These are phyloP conservation scores for Naganishia cerealis DNA, from an alignment of 1,284 basidiomycete species.

Conservation along the genomic window DNA sequence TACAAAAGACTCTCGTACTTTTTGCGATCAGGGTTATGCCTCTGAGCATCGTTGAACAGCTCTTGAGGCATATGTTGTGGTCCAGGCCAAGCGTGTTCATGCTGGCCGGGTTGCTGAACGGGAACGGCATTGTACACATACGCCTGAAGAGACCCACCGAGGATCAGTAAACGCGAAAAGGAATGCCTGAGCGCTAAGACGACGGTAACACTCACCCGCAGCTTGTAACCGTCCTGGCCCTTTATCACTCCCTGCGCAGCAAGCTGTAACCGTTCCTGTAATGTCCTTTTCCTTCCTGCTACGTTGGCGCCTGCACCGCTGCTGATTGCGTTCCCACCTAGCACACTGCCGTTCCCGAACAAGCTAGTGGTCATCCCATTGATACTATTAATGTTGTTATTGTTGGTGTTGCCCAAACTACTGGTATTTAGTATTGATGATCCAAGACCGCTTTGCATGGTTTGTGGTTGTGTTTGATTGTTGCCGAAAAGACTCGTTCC, in stretches of 20 bases:
- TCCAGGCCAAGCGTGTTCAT: slow-evolving; percentile 30
- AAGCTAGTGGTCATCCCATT: slow-evolving; percentile 9
- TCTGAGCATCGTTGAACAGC: slow-evolving; percentile 30
- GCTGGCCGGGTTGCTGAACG: slow-evolving; percentile 3
- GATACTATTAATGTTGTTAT: slow-evolving; percentile 15
- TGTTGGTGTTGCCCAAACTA: slow-evolving; percentile 8
- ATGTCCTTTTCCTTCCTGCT: slow-evolving; percentile 25
- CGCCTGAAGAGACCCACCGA: background rate
- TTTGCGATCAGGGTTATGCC: slow-evolving; percentile 31
- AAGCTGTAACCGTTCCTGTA: slow-evolving; percentile 30
- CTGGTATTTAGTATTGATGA: slow-evolving; percentile 7
- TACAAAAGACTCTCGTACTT: slow-evolving; percentile 1
- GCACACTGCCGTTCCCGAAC: slow-evolving; percentile 21
- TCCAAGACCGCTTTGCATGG: slow-evolving; percentile 3
- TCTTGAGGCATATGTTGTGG: slow-evolving; percentile 24
- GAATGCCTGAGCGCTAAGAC: background rate
- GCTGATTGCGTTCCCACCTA: slow-evolving; percentile 3
- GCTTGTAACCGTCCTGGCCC: slow-evolving; percentile 23
- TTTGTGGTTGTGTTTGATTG: slow-evolving; percentile 23
- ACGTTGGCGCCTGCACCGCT: background rate
- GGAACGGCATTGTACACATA: slow-evolving; percentile 33
- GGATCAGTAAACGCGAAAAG: background rate
- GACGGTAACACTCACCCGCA: slow-evolving; percentile 8
- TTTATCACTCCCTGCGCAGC: slow-evolving; percentile 28
- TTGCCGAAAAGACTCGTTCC: slow-evolving; percentile 5